phyloP scores from a whole-genome alignment of 805 yeast genomes.

The Yamadazyma akitaensis region DNA sequence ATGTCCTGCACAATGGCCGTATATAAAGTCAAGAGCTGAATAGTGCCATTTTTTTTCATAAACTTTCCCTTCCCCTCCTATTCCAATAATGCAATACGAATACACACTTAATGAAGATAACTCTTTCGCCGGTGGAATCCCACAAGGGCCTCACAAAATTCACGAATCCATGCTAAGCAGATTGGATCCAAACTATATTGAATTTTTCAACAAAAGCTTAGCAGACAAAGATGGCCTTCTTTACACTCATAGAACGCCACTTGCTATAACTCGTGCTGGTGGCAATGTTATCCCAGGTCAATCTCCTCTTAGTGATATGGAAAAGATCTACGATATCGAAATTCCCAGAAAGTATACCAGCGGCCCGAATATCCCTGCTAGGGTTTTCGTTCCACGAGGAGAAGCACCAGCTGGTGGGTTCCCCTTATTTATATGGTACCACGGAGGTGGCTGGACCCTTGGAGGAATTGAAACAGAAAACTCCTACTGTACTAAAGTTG shows the following conservation, averaged over 20 bases:
- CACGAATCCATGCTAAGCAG: constrained; percentile 24
- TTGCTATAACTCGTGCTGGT: constrained; percentile 24
- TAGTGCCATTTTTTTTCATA: background rate
- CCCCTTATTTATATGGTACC: constrained; percentile 39
- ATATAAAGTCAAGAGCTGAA: background rate
- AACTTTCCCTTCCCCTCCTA: background rate
- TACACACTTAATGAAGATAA: constrained; percentile 21
- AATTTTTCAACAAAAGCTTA: constrained; percentile 29
- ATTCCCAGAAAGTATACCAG: constrained; percentile 26
- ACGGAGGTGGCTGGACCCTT: constrained; percentile 47
- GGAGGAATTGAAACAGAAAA: constrained; percentile 41
- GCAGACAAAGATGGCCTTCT: constrained; percentile 24
- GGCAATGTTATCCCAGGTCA: constrained; percentile 46
- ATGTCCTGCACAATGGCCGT: constrained; percentile 1
- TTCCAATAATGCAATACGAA: constrained; percentile 13
- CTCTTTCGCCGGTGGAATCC: constrained; percentile 25
- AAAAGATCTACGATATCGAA: constrained; percentile 24
- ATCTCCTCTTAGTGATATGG: constrained; percentile 25
- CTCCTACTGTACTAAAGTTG: constrained; percentile 40
- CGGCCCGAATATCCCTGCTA: constrained; percentile 23
- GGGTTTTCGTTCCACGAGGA: constrained; percentile 39
- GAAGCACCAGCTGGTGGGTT: constrained; percentile 31
- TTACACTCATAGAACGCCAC: constrained; percentile 36
- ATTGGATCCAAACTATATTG: constrained; percentile 37
- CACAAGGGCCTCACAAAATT: constrained; percentile 28